Evolutionary conservation across 352 stramenopile genomes (phyloP), one percentile per base, ranked within the genome.

Genomic region (Pythium utonaiense): DNA sequence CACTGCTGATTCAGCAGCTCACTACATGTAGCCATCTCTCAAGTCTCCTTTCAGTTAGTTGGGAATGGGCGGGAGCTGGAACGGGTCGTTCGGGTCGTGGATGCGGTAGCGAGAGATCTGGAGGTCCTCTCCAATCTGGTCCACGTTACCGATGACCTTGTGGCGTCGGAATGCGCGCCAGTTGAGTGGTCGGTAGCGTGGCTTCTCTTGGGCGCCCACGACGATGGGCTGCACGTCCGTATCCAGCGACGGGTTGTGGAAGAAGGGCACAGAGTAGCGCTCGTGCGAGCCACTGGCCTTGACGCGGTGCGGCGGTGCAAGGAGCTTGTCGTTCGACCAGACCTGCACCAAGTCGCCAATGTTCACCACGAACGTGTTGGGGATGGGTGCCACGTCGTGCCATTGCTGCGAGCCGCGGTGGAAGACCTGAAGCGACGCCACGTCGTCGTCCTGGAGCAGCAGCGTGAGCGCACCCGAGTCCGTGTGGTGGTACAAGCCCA

Each of bases 131-230:
- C 93, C 93, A 16, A 90, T 57, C 73, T 98, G 82, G 2, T 81
- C 89, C 60, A 93, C 88, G 69, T 98, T 87, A 38, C 93, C 91
- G 22, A 83, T 78, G 76, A 96, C 93, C 25, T 91, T 80, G 27
- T 86, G 60, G 30, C 77, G 70, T 45, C 86, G 75, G 64, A 92
- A 98, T 42, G 97, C 89, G 27, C 77, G 79, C 83, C 88, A 98
- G 22, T 78, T 79, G 17, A 96, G 75, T 21, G 84, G 61, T 6
- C 80, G 67, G 63, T 97, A 98, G 33, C 69, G 73, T 1, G 77
- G 56, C 51, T 60, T 64, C 4, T 80, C 68, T 6, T 52, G 64
- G 9, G 63, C 68, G 10, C 66, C 17, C 27, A 53, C 24, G n/a
- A 84, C 52, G 54, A 96, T 69, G 1, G 89, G 89, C 53, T 80